Conservation (phyloP, 1,139 yeast species). For the Candida sp. region DNA sequence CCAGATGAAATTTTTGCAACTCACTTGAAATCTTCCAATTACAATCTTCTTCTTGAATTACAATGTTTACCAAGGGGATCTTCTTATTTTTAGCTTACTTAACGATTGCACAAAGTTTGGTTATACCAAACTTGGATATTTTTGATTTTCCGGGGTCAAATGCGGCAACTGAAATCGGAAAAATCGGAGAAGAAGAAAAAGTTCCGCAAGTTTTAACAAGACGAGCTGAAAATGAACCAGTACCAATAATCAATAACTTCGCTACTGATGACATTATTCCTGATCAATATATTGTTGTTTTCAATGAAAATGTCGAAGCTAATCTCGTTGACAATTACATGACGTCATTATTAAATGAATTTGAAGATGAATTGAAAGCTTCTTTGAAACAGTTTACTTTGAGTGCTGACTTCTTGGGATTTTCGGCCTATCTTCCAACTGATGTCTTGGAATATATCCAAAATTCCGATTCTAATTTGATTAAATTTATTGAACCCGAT, state of each 20-base stretch:
- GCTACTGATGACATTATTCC: slow-evolving; percentile 44
- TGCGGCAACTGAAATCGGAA: background rate
- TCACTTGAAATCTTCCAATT: too few relatives aligned
- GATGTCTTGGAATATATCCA: slow-evolving; percentile 23
- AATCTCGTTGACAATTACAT: slow-evolving; percentile 34
- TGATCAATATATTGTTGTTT: slow-evolving; percentile 36
- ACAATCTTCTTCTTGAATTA: background rate
- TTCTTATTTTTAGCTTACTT: background rate
- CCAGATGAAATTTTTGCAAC: too few relatives aligned
- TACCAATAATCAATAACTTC: background rate
- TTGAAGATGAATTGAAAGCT: slow-evolving; percentile 26
- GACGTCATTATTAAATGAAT: slow-evolving; percentile 4
- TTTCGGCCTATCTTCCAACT: slow-evolving; percentile 29
- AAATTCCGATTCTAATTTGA: slow-evolving; percentile 18
- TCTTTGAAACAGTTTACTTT: slow-evolving; percentile 38
- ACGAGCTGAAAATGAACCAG: background rate
- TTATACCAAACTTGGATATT: background rate
- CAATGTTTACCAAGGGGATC: background rate
- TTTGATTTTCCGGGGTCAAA: background rate
- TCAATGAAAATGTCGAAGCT: slow-evolving; percentile 23
- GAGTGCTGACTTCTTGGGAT: slow-evolving; percentile 25
- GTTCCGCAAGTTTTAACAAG: background rate
- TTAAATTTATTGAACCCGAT: slow-evolving; percentile 37
- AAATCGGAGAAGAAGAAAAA: background rate
- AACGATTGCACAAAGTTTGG: slow-evolving; percentile 1